Percentiles rank a stretch among this genome's conserved stretches.
These are phyloP conservation scores for Pseudognaphalium luteoalbum DNA, from an alignment of 129 eudicot species.

Conservation along the genomic window DNA sequence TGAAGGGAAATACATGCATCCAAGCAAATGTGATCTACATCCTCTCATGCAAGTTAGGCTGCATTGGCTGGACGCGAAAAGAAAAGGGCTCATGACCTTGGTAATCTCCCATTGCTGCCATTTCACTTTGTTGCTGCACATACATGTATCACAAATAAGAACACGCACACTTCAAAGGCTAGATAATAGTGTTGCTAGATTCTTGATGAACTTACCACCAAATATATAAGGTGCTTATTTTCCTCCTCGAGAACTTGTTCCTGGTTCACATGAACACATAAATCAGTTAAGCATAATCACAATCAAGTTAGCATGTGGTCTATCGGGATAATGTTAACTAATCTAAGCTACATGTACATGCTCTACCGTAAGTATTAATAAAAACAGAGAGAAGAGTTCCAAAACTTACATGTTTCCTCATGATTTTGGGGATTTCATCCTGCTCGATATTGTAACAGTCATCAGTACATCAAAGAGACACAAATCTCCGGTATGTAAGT, in stretches of 20 bases:
- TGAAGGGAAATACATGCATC: conserved; percentile 15
- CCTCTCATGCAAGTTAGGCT: conserved; percentile 77
- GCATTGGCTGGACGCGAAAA: conserved; percentile 86
- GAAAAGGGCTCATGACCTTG: conserved; percentile 57
- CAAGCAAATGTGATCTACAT: conserved; percentile 28
- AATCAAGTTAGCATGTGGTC: background rate
- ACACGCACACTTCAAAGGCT: background rate
- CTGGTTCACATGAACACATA: conserved; percentile 30
- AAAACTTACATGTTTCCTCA: conserved; percentile 64
- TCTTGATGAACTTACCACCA: conserved; percentile 45
- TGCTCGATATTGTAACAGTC: conserved; percentile 28
- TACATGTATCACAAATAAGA: background rate
- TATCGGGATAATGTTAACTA: background rate
- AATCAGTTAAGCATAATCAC: background rate
- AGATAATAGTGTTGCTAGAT: background rate
- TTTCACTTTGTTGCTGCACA: conserved; percentile 51
- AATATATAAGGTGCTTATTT: conserved; percentile 60
- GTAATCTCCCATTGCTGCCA: conserved; percentile 48
- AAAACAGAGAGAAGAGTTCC: background rate
- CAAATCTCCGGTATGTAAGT: background rate
- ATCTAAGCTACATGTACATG: background rate
- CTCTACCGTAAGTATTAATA: background rate
- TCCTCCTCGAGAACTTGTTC: conserved; percentile 73
- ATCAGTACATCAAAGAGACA: background rate
- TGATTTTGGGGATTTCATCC: conserved; percentile 64